phyloP scores from a whole-genome alignment of 2,329 filamentous ascomycete genomes.

The Hypoxylon sp. region DNA sequence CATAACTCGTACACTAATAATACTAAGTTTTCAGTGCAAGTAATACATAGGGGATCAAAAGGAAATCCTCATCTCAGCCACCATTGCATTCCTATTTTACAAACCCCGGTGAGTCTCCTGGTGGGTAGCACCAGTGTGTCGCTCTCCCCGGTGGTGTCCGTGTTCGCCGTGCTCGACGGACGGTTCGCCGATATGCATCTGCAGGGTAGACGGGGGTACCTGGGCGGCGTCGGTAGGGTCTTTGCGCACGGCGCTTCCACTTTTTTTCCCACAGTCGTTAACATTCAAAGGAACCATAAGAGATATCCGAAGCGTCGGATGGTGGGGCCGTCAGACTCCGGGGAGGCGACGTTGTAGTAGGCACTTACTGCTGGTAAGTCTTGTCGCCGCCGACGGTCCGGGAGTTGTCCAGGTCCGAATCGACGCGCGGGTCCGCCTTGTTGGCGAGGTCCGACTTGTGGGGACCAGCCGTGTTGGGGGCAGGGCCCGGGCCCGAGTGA shows the following conservation, averaged over 20 bases:
- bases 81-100: conserved; percentile 41
- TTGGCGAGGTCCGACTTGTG: conserved; percentile 63
- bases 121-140: conserved; percentile 56
- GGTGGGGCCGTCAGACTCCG: too few relatives aligned
- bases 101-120: conserved; percentile 59
- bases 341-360: conserved; percentile 4
- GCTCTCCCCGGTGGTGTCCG: conserved; percentile 52
- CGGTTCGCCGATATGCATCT: conserved; percentile 56
- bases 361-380: conserved; percentile 55
- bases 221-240: conserved; percentile 65
- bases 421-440: conserved; percentile 64
- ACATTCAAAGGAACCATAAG: conserved; percentile 11
- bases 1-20: conserved; percentile 7
- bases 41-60: not conserved
- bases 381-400: conserved; percentile 64
- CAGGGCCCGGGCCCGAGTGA: conserved; percentile 45
- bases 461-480: conserved; percentile 57
- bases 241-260: conserved; percentile 30
- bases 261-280: conserved; percentile 8
- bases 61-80: not conserved
- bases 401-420: conserved; percentile 62
- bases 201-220: conserved; percentile 63
- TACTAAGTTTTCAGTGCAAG: not conserved
- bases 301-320: too few relatives aligned
- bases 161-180: conserved; percentile 54